phyloP scores from a whole-genome alignment of 768 basidiomycete genomes.

The Mycena rosella region DNA sequence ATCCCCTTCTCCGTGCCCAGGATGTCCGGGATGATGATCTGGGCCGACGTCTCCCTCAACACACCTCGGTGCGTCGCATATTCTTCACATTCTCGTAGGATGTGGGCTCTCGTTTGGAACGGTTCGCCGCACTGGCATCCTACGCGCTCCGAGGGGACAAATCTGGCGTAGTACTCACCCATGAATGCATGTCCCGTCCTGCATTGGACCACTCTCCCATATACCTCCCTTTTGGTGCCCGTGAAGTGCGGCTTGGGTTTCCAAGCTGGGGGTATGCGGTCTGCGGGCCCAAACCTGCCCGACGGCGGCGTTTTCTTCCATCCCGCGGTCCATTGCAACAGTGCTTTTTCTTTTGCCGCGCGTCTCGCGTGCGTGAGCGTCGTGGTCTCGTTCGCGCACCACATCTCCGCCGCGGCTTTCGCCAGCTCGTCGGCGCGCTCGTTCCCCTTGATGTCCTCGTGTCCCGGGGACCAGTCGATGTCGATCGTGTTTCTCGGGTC shows the following conservation, averaged over 20 bases:
- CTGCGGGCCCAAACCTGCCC: conserved; percentile 23
- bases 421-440: conserved; percentile 30
- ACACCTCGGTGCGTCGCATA: neutral
- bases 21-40: neutral
- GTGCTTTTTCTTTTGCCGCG: conserved; percentile 14
- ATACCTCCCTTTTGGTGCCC: conserved; percentile 26
- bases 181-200: conserved; percentile 40
- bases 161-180: conserved; percentile 33
- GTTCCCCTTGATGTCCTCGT: conserved; percentile 31
- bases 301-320: conserved; percentile 23
- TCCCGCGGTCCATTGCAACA: conserved; percentile 6
- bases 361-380: conserved; percentile 22
- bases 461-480: conserved; percentile 30
- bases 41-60: neutral
- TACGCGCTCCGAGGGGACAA: conserved; percentile 30
- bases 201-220: conserved; percentile 31
- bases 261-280: conserved; percentile 19
- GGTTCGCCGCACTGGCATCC: conserved; percentile 35
- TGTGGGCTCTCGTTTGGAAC: conserved; percentile 34
- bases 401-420: conserved; percentile 20
- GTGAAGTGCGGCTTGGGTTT: conserved; percentile 15
- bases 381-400: conserved; percentile 18
- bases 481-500: conserved; percentile 18
- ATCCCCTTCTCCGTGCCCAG: neutral
- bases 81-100: conserved; percentile 30